Evolutionary conservation across 108 stramenopile species (phyloP).

Genomic region (Hondaea fermentalgiana): DNA sequence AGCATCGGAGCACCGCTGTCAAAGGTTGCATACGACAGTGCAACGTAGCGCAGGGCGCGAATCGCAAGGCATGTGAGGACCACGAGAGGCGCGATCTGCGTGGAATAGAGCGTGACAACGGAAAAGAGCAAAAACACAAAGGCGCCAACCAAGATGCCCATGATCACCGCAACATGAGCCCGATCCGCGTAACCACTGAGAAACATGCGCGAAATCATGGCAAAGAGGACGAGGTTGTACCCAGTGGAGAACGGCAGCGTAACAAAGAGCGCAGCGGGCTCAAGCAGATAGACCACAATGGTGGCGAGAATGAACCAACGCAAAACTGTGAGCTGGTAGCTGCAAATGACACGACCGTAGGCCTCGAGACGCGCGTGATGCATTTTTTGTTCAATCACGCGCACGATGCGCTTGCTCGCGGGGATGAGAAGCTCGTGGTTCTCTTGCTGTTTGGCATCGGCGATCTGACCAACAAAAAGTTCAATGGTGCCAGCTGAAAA

Average conservation of each 20-base stretch:
- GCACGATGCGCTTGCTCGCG: conserved; percentile 5
- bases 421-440: conserved; percentile 13
- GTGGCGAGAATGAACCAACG: conserved; percentile 12
- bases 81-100: not conserved
- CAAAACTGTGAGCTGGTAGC: not conserved
- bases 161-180: not conserved
- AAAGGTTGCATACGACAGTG: not conserved
- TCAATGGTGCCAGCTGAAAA: not conserved
- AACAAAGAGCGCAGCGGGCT: not conserved
- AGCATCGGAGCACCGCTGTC: not conserved
- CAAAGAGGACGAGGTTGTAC: not conserved
- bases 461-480: not conserved
- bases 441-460: not conserved
- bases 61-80: not conserved
- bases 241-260: not conserved
- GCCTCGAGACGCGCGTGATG: not conserved
- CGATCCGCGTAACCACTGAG: not conserved
- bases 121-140: not conserved
- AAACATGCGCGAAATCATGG: not conserved
- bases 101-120: not conserved
- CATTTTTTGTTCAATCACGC: not conserved
- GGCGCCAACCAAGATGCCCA: not conserved
- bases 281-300: not conserved
- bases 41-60: not conserved
- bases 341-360: not conserved